Base-by-base conservation (phyloP, 306 rosid genomes). In the Malus asiatica region DNA sequence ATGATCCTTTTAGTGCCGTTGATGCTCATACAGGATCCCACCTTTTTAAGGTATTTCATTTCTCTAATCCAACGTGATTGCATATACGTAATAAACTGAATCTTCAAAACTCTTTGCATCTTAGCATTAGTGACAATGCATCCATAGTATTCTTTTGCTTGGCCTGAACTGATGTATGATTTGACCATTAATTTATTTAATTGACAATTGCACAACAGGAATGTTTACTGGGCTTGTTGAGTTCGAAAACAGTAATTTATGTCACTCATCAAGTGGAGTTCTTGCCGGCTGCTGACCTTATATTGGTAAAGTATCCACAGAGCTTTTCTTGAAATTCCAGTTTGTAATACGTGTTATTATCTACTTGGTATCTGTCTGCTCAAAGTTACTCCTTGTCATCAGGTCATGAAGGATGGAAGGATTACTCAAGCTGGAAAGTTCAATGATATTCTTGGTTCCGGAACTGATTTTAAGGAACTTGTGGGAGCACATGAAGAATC, bases 21-120 rank as follows among this genome's bases (percentile, higher is more conserved):
- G 97, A 90, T 86, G 97, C 96, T 79, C 97, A 93, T 81, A 93
- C 97, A n/a, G 96, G 96, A 86, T 93, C 96, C 20, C 96, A 90
- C 79, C 82, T 90, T 73, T 91, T 89, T 61, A 89, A 86, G 97
- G 92, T 88, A 78, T 77, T 75, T 60, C 74, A 18, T 40, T 59
- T 46, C 62, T 62, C 42, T 77, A 23, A 18, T 80, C 64, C 23
- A 68, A 40, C 40, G 40, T 73, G 38, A 68, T 60, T 71, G 44
- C 67, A 57, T 83, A 57, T 83, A 8, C 45, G 14, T 11, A 63
- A 14, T 51, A 63, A 59, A 23, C 8, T 27, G 51, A 22, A 25
- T 46, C 46, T 76, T 70, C 11, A 20, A 20, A 6, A 20, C 30
- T 30, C 32, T 46, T 32, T 12, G 10, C 55, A 51, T 25, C 5